Percentiles rank a stretch among this genome's conserved stretches.
phyloP scores from a whole-genome alignment of 208 protist genomes.

The Entamoeba invadens region DNA sequence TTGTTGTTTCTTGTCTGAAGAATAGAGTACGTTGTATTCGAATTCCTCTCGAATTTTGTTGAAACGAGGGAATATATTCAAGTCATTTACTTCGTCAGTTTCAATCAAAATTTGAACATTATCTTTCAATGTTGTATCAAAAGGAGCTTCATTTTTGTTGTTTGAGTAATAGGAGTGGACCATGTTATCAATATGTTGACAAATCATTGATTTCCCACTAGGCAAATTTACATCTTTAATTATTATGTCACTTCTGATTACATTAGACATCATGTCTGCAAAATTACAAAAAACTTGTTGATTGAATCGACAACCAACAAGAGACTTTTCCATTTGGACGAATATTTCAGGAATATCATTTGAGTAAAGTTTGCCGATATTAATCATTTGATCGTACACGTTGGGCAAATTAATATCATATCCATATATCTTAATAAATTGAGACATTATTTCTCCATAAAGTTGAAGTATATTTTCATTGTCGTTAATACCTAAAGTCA shows the following conservation, averaged over 20 bases:
- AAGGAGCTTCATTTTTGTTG: neutral
- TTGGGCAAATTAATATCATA: too few species aligned
- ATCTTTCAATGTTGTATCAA: neutral
- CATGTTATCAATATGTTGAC: neutral
- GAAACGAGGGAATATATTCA: neutral
- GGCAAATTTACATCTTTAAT: neutral
- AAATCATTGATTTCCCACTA: neutral
- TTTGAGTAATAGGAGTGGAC: neutral
- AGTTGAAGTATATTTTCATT: too few species aligned
- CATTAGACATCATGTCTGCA: neutral
- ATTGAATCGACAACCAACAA: neutral
- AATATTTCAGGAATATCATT: neutral
- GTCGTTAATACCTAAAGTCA: too few species aligned
- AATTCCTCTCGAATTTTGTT: too few species aligned
- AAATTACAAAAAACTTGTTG: neutral
- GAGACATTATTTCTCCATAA: too few species aligned
- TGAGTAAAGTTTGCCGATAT: too few species aligned
- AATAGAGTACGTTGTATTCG: too few species aligned
- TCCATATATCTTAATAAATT: too few species aligned
- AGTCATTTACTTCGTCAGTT: too few species aligned
- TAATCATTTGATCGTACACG: too few species aligned
- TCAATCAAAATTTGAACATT: neutral
- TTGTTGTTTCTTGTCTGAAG: too few species aligned
- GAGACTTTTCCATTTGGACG: neutral
- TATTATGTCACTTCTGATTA: neutral